These are phyloP conservation scores for Claviceps digitariae DNA, from an alignment of 2,329 filamentous ascomycete species.

Conservation along the genomic window DNA sequence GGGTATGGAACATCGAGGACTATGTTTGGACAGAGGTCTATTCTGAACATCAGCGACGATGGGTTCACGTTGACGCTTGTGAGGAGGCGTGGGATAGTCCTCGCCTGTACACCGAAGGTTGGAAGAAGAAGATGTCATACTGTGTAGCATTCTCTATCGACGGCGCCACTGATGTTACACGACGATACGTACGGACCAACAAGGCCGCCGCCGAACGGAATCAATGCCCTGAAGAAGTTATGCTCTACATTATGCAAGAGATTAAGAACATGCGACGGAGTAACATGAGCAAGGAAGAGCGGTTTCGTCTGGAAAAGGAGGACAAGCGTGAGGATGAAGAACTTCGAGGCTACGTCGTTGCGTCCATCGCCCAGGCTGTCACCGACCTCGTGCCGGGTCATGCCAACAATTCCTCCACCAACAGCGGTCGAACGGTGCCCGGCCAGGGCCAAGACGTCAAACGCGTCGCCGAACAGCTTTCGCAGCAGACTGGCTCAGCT, in stretches of 20 bases:
- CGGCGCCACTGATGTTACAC: conserved; percentile 54
- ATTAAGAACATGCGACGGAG: conserved; percentile 72
- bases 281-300: conserved; percentile 76
- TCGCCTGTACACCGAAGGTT: conserved; percentile 81
- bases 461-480: conserved; percentile 45
- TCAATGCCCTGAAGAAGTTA: conserved; percentile 74
- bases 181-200: conserved; percentile 56
- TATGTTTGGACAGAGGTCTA: conserved; percentile 98
- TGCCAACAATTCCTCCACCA: conserved; percentile 13
- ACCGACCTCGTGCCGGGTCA: conserved; percentile 49
- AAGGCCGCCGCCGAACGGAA: conserved; percentile 62
- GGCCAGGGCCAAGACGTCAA: conserved; percentile 39
- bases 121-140: conserved; percentile 94
- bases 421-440: conserved; percentile 6
- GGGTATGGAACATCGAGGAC: conserved; percentile 98
- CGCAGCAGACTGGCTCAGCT: conserved; percentile 33
- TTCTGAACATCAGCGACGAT: conserved; percentile 81
- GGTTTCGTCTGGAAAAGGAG: conserved; percentile 68
- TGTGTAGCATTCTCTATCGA: conserved; percentile 95
- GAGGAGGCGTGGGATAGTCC: conserved; percentile 95
- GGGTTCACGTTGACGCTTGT: conserved; percentile 93
- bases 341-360: conserved; percentile 59
- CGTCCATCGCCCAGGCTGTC: conserved; percentile 59
- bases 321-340: conserved; percentile 64
- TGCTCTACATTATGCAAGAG: conserved; percentile 84